Evolutionary conservation across 176 grass and related monocot genomes (phyloP), one percentile per base, ranked within the genome.

Genomic region (Ensete ventricosum): DNA sequence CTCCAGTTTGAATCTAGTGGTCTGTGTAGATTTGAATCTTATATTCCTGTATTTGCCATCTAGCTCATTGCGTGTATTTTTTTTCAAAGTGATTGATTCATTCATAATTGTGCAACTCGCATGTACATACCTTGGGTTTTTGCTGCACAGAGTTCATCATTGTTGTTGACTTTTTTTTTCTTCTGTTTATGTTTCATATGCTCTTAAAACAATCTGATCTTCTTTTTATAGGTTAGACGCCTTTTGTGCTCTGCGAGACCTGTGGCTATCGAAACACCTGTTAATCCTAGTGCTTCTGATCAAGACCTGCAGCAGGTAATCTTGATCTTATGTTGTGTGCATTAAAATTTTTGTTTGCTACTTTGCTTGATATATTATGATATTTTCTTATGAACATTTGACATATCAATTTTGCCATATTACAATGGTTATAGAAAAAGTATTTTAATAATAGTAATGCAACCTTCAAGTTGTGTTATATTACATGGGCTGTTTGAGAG

Each of bases 231-330:
- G 93, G 93, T 88, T 75, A 90, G 93, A 85, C 80, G 93, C 64
- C 88, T 97, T 10, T 83, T 97, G 78, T 93, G 90, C 84, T 97
- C 89, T 62, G 82, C 90, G 74, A 97, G 83, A 81, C 87, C 93
- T 83, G 87, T 97, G 79, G 82, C 82, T 26, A 81, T 97, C 85
- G 87, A 88, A 80, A 93, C 88, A 76, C 84, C 93, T 24, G 74
- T 82, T 83, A 97, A 93, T 82, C 93, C 88, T 88, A 97, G 83
- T 11, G 88, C 83, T 3, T 92, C 86, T 6, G 90, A 97, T 87
- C 93, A 97, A 80, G 93, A 97, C 62, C 83, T 97, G 62, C 93
- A 97, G 71, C 93, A 97, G 90, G 93, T 97, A 82, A 54, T 64
- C 73, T 84, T 43, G 54, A 63, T 76, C 52, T 66, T 67, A 3